These are phyloP conservation scores for Biscogniauxia marginata DNA, from an alignment of 2,329 filamentous ascomycete genomes.

Conservation along the genomic window DNA sequence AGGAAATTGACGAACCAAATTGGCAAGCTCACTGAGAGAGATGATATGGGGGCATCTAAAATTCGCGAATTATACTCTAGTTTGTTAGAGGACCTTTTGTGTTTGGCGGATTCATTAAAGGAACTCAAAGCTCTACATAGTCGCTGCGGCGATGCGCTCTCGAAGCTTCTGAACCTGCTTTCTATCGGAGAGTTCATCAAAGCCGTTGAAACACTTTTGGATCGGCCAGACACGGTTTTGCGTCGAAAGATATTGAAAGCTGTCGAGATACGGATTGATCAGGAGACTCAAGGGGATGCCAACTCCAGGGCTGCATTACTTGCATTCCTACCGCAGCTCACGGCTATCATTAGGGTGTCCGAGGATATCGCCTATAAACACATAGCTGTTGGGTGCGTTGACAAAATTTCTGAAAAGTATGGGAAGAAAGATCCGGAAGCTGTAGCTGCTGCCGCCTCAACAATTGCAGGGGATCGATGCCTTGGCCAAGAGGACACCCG, in stretches of 20 bases:
- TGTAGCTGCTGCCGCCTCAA: conserved; percentile 71
- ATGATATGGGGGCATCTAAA: conserved; percentile 65
- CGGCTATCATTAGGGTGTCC: conserved; percentile 71
- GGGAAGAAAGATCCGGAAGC: conserved; percentile 84
- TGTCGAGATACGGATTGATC: conserved; percentile 75
- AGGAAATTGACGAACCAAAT: conserved; percentile 57
- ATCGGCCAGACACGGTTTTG: conserved; percentile 70
- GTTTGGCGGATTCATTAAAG: conserved; percentile 65
- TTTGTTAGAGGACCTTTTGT: conserved; percentile 64
- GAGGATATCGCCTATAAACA: conserved; percentile 75
- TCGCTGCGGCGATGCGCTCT: conserved; percentile 68
- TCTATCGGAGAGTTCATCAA: conserved; percentile 88
- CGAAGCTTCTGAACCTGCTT: conserved; percentile 77
- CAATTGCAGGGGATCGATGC: conserved; percentile 73
- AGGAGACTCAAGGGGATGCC: conserved; percentile 67
- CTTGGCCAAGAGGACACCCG: conserved; percentile 71
- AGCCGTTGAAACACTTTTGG: conserved; percentile 78
- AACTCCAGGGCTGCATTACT: conserved; percentile 69
- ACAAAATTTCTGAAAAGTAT: conserved; percentile 91
- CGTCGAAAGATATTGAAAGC: conserved; percentile 78
- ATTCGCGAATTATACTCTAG: conserved; percentile 67
- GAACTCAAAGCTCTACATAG: conserved; percentile 52
- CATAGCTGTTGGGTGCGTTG: conserved; percentile 83
- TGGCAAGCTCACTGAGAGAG: conserved; percentile 54
- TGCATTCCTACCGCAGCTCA: conserved; percentile 76